Conservation (phyloP, 352 stramenopile species). For the Globisporangium middletonii region DNA sequence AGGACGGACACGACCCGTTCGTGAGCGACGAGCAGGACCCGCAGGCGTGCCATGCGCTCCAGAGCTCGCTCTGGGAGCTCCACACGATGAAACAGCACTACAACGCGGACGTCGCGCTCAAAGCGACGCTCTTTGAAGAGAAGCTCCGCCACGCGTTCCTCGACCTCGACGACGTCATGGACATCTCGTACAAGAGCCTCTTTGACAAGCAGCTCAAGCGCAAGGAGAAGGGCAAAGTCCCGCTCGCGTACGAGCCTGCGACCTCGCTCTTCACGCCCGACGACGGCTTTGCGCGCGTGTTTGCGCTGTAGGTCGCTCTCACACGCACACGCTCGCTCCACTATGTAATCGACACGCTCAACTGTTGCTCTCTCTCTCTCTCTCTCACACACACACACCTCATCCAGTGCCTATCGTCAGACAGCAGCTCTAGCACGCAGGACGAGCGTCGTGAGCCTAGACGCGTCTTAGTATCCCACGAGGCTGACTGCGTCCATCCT, state of each 20-base stretch:
- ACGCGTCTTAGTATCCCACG: no score
- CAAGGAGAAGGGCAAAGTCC: slow-evolving; percentile 72
- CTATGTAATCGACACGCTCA: background rate
- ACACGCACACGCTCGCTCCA: background rate
- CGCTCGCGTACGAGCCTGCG: slow-evolving; percentile 62
- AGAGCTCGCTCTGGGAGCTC: slow-evolving; percentile 96
- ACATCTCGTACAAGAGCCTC: slow-evolving; percentile 76
- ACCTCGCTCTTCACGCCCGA: slow-evolving; percentile 54
- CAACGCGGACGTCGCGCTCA: slow-evolving; percentile 88
- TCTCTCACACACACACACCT: no score
- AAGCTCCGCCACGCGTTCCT: slow-evolving; percentile 76
- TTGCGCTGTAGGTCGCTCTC: slow-evolving; percentile 44
- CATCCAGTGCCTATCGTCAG: no score
- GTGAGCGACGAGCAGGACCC: slow-evolving; percentile 63
- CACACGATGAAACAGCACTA: slow-evolving; percentile 93
- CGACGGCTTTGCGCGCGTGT: slow-evolving; percentile 61
- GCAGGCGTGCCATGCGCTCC: slow-evolving; percentile 71
- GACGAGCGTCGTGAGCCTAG: no score
- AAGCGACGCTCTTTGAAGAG: slow-evolving; percentile 90
- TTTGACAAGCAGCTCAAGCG: slow-evolving; percentile 82
- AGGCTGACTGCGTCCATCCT: no score
- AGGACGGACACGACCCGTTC: slow-evolving; percentile 80
- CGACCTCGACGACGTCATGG: slow-evolving; percentile 63
- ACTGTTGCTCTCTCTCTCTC: no score
- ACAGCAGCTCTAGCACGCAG: no score